Evolutionary conservation across 208 protist genomes (phyloP).

Genomic region (Wallacemonas sp.): DNA sequence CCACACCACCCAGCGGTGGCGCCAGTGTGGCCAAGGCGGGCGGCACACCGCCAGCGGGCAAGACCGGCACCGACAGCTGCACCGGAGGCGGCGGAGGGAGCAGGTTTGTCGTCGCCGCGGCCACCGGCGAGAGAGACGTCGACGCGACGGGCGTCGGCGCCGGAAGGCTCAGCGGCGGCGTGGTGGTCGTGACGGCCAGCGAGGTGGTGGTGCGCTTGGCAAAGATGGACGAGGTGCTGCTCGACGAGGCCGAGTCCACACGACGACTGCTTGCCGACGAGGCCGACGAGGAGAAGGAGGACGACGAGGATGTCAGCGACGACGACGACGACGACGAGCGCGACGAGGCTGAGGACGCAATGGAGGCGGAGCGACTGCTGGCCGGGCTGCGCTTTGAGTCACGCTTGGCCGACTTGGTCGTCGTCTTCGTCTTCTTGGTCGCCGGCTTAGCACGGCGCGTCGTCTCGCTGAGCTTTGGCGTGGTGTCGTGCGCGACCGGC

Average conservation of each 20-base stretch:
- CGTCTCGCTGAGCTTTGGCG: slow-evolving; percentile 2
- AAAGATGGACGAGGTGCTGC: slow-evolving; percentile 9
- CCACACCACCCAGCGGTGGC: neutral
- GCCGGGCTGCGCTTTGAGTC: neutral
- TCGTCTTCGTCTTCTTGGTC: neutral
- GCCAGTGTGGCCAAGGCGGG: neutral
- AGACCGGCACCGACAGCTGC: neutral
- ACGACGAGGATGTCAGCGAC: slow-evolving; percentile 9
- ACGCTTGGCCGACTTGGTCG: neutral
- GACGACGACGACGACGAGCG: neutral
- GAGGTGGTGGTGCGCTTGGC: neutral
- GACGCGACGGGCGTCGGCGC: slow-evolving; percentile 1
- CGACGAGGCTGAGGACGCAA: slow-evolving; percentile 8
- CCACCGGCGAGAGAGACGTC: neutral
- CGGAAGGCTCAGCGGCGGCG: slow-evolving; percentile 8
- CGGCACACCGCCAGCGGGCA: neutral
- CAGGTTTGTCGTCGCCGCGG: neutral
- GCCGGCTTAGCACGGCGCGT: neutral
- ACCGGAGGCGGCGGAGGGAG: slow-evolving; percentile 13
- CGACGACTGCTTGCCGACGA: slow-evolving; percentile 21
- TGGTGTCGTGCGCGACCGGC: neutral
- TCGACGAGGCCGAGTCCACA: slow-evolving; percentile 23
- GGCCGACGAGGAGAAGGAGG: neutral
- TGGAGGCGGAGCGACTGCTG: neutral
- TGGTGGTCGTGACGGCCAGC: neutral